A percentile compares a stretch with the other conserved stretches of the same genome.
phyloP scores from a whole-genome alignment of 257 asterid species.

The Solanum boliviense region DNA sequence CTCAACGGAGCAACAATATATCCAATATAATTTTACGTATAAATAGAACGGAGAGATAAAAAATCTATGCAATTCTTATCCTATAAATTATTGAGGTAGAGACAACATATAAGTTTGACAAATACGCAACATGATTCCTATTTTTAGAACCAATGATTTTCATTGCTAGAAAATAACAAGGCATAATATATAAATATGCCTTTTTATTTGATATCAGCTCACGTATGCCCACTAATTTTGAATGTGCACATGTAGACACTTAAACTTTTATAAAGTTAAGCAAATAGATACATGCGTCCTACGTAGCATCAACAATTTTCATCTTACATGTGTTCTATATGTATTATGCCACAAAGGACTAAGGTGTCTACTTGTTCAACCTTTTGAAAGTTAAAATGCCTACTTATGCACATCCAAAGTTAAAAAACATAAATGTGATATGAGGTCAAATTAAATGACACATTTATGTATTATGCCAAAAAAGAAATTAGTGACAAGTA shows the following conservation, averaged over 20 bases:
- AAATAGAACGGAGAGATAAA: too few species aligned
- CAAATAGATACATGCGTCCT: background rate
- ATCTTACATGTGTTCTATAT: accelerated
- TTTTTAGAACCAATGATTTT: background rate
- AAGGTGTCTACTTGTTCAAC: background rate
- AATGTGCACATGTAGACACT: too few species aligned
- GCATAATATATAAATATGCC: too few species aligned
- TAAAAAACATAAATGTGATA: too few species aligned
- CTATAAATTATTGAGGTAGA: background rate
- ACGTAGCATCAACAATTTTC: background rate
- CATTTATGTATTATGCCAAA: too few species aligned
- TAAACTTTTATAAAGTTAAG: too few species aligned
- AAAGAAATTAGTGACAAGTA: too few species aligned
- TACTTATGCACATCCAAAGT: too few species aligned
- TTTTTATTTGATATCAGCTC: too few species aligned
- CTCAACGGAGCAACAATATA: background rate
- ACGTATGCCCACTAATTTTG: background rate
- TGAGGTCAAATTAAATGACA: too few species aligned
- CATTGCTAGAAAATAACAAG: background rate
- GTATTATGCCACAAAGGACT: background rate
- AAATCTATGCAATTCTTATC: accelerated
- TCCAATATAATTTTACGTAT: too few species aligned
- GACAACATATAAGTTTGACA: background rate
- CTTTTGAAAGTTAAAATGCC: background rate
- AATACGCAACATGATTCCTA: background rate